Percentiles rank a stretch among this genome's conserved stretches.
Evolutionary conservation across 1,284 basidiomycete genomes (phyloP).

Genomic region (Malassezia cuniculi): DNA sequence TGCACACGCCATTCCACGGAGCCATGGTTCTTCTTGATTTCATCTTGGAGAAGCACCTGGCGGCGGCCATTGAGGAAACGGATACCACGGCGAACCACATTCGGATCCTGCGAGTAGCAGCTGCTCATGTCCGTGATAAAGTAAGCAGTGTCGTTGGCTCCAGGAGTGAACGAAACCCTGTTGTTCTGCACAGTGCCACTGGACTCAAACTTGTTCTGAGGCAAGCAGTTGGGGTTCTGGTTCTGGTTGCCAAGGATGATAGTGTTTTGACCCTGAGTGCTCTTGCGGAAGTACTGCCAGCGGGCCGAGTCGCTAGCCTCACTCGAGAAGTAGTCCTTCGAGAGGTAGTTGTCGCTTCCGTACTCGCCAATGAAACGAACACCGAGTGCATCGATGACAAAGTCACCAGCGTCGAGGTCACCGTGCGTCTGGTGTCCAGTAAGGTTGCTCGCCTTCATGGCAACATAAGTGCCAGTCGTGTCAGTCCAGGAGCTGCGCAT

Average conservation of each 20-base stretch:
- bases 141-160: conserved; percentile 64
- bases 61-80: conserved; percentile 71
- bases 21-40: conserved; percentile 34
- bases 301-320: conserved; percentile 23
- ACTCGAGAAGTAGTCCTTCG: conserved; percentile 38
- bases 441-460: conserved; percentile 69
- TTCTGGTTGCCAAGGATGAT: conserved; percentile 65
- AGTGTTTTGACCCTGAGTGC: conserved; percentile 93
- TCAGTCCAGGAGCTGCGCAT: conserved; percentile 89
- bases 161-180: conserved; percentile 53
- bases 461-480: conserved; percentile 66
- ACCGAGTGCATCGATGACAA: conserved; percentile 86
- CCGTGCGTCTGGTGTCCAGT: conserved; percentile 71
- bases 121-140: conserved; percentile 66
- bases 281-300: conserved; percentile 63
- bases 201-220: conserved; percentile 53
- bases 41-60: conserved; percentile 61
- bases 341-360: conserved; percentile 72
- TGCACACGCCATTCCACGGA: conserved; percentile 81
- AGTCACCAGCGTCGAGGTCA: conserved; percentile 82
- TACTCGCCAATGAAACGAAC: conserved; percentile 91
- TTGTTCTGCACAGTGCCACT: conserved; percentile 64
- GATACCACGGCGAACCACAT: conserved; percentile 69
- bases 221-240: conserved; percentile 62
- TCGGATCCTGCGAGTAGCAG: conserved; percentile 57